Evolutionary conservation across 1,139 yeast species (phyloP).

Genomic region (Candida labiduridarum): DNA sequence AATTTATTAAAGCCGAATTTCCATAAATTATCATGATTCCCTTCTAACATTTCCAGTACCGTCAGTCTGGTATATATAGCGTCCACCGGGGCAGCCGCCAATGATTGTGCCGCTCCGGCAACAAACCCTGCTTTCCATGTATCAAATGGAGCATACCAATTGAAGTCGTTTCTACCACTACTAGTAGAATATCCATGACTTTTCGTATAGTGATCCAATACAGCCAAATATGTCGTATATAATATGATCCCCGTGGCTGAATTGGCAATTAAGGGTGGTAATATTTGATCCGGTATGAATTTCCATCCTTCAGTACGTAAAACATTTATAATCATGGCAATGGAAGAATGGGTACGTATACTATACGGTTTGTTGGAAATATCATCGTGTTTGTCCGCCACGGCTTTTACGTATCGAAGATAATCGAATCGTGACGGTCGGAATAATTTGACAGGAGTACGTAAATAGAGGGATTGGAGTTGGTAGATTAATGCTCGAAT

Average conservation of each 20-base stretch:
- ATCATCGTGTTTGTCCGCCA: conserved; percentile 51
- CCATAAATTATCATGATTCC: conserved; percentile 76
- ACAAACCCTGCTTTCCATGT: conserved; percentile 80
- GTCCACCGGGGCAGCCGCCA: conserved; percentile 94
- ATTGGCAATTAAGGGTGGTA: conserved; percentile 88
- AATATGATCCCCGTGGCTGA: conserved; percentile 84
- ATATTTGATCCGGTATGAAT: conserved; percentile 78
- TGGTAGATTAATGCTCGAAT: conserved; percentile 83
- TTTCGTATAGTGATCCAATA: conserved; percentile 37
- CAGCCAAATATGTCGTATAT: conserved; percentile 75
- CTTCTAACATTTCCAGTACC: conserved; percentile 70
- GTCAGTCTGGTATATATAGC: conserved; percentile 84
- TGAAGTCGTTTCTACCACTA: conserved; percentile 10
- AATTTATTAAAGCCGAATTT: conserved; percentile 69
- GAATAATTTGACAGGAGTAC: conserved; percentile 85
- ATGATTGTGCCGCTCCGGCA: conserved; percentile 84
- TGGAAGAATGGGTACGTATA: conserved; percentile 72
- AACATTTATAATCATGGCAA: conserved; percentile 73
- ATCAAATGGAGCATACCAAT: conserved; percentile 43
- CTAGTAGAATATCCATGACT: conserved; percentile 7
- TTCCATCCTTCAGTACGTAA: conserved; percentile 81
- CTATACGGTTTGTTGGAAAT: conserved; percentile 61
- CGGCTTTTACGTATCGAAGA: conserved; percentile 61
- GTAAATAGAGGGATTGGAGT: conserved; percentile 70
- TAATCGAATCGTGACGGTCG: conserved; percentile 91